Conservation (phyloP, 2,329 filamentous ascomycete genomes). For the Colletotrichum gigasporum region DNA sequence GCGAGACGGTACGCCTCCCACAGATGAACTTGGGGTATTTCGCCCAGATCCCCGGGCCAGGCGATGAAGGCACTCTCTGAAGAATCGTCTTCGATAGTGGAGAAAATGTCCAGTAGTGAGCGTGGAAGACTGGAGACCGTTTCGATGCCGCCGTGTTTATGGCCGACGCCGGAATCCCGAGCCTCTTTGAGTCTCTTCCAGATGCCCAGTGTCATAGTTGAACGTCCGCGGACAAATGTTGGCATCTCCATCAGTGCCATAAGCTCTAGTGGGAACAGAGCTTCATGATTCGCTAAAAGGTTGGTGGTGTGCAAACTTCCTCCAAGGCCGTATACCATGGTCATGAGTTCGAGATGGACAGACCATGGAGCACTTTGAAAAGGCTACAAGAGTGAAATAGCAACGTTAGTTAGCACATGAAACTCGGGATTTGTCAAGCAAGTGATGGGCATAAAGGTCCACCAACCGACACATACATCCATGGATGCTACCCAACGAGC, state of each 20-base stretch:
- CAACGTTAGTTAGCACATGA: too few relatives aligned
- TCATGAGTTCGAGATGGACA: neutral
- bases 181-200: neutral
- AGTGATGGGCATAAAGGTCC: too few relatives aligned
- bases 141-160: constrained; percentile 34
- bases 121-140: constrained; percentile 37
- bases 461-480: too few relatives aligned
- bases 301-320: neutral
- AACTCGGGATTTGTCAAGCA: too few relatives aligned
- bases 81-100: constrained; percentile 4
- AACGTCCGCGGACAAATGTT: constrained; percentile 13
- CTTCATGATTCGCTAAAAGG: neutral
- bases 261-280: constrained; percentile 4
- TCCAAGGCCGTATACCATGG: neutral
- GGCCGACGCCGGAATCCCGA: neutral
- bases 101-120: constrained; percentile 36
- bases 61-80: constrained; percentile 28
- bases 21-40: constrained; percentile 36
- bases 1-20: constrained; percentile 38
- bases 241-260: constrained; percentile 28
- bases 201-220: neutral
- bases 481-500: too few relatives aligned
- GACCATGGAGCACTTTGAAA: neutral
- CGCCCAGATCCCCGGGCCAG: constrained; percentile 36
- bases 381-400: neutral